These are phyloP conservation scores for Porogramme epimiltina DNA, from an alignment of 1,284 basidiomycete genomes.

Conservation along the genomic window DNA sequence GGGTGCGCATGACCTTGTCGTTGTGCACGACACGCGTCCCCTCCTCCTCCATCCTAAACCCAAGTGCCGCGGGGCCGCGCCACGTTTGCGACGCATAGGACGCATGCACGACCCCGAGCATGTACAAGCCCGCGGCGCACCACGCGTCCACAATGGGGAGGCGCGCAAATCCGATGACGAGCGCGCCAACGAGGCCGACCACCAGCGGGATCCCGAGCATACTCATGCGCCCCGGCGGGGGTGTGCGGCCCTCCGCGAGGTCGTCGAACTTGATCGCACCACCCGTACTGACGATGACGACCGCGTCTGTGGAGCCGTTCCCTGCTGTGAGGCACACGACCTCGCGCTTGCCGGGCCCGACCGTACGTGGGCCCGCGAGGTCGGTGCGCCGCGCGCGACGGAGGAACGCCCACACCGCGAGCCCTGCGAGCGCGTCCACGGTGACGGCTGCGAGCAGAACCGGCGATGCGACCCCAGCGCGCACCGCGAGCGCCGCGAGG, in stretches of 20 bases:
- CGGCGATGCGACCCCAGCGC: conserved; percentile 18
- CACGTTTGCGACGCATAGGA: conserved; percentile 18
- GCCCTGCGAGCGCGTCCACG: conserved; percentile 19
- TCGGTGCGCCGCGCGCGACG: conserved; percentile 21
- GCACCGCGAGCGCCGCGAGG: conserved; percentile 23
- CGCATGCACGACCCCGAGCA: conserved; percentile 21
- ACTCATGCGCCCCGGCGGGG: conserved; percentile 1
- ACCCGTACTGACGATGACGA: conserved; percentile 28
- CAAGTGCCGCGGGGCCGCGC: conserved; percentile 15
- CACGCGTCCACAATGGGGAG: conserved; percentile 19
- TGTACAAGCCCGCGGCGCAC: conserved; percentile 22
- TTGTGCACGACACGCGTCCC: conserved; percentile 13
- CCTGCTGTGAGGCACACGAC: conserved; percentile 29
- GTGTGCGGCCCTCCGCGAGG: conserved; percentile 25
- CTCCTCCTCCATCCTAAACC: conserved; percentile 19
- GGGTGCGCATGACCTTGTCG: conserved; percentile 22
- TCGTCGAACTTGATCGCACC: conserved; percentile 29
- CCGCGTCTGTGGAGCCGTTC: conserved; percentile 28
- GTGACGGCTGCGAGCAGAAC: neutral
- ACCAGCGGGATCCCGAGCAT: conserved; percentile 13
- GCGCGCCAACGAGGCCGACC: conserved; percentile 9
- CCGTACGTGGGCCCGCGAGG: conserved; percentile 21
- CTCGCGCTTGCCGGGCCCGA: conserved; percentile 15
- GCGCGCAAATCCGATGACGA: conserved; percentile 21
- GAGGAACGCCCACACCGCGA: conserved; percentile 23